Evolutionary conservation across 148 eudicot species (phyloP).

Genomic region (Camellia japonica): DNA sequence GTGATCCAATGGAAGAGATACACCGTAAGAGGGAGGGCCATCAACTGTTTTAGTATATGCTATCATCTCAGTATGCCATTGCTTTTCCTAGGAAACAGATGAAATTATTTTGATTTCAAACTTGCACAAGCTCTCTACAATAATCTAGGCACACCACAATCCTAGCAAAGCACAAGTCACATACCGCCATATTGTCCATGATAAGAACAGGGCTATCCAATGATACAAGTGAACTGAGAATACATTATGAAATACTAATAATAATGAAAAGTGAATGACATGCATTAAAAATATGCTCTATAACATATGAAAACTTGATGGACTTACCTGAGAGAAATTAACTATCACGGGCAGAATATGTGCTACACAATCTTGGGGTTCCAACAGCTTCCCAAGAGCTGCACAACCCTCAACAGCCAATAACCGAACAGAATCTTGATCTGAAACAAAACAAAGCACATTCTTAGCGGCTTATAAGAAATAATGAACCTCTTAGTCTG

Average conservation of each 20-base stretch:
- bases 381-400: constrained; percentile 93
- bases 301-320: background rate
- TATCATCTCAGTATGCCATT: too few relatives aligned
- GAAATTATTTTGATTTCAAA: too few relatives aligned
- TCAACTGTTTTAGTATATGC: too few relatives aligned
- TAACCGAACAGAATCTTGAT: constrained; percentile 94
- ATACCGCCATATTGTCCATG: background rate
- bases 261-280: background rate
- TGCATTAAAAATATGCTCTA: background rate
- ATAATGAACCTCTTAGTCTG: background rate
- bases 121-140: too few relatives aligned
- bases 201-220: background rate
- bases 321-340: constrained; percentile 74
- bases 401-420: constrained; percentile 98
- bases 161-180: background rate
- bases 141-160: background rate
- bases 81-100: too few relatives aligned
- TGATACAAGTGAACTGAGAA: background rate
- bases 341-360: constrained; percentile 96
- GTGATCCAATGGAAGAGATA: too few relatives aligned
- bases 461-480: constrained; percentile 1
- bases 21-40: too few relatives aligned
- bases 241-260: background rate
- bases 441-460: constrained; percentile 32
- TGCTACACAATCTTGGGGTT: constrained; percentile 89